A percentile compares a stretch with the other conserved stretches of the same genome.
These are phyloP conservation scores for Mrakia gelida DNA, from an alignment of 768 basidiomycete species.

Conservation along the genomic window DNA sequence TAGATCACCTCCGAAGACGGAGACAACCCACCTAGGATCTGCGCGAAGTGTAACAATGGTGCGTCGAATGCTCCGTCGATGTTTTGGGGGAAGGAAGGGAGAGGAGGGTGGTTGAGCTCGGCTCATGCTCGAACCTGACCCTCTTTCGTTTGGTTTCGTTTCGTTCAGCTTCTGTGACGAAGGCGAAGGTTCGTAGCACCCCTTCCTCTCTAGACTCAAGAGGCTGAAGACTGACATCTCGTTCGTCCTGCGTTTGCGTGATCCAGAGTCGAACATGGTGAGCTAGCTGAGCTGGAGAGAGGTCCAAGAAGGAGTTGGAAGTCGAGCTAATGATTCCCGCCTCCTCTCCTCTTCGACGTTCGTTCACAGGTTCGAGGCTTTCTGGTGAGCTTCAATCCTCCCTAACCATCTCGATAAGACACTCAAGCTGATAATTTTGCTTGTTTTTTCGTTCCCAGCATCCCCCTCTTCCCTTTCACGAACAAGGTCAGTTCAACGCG, in stretches of 20 bases:
- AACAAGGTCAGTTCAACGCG: conserved; percentile 5
- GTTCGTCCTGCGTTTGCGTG: neutral
- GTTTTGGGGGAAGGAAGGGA: neutral
- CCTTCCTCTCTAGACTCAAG: neutral
- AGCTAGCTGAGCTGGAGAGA: neutral
- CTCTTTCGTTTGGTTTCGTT: neutral
- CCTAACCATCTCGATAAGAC: neutral
- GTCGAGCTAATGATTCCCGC: neutral
- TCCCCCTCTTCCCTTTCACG: conserved; percentile 26
- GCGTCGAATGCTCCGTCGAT: neutral
- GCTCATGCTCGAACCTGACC: neutral
- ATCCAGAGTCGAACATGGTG: conserved; percentile 15
- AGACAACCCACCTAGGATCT: conserved; percentile 25
- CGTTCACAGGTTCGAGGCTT: conserved; percentile 19
- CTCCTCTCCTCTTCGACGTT: neutral
- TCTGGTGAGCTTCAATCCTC: neutral
- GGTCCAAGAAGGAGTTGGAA: neutral
- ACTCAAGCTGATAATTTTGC: neutral
- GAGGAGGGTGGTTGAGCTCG: too few relatives aligned
- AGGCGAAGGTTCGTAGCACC: conserved; percentile 3
- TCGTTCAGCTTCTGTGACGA: conserved; percentile 7
- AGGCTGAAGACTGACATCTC: neutral
- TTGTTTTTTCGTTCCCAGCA: neutral
- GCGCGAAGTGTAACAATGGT: conserved; percentile 28
- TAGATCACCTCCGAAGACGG: conserved; percentile 21